Evolutionary conservation across 306 rosid genomes (phyloP), one percentile per base, ranked within the genome.

Genomic region (Gleditsia sinensis): DNA sequence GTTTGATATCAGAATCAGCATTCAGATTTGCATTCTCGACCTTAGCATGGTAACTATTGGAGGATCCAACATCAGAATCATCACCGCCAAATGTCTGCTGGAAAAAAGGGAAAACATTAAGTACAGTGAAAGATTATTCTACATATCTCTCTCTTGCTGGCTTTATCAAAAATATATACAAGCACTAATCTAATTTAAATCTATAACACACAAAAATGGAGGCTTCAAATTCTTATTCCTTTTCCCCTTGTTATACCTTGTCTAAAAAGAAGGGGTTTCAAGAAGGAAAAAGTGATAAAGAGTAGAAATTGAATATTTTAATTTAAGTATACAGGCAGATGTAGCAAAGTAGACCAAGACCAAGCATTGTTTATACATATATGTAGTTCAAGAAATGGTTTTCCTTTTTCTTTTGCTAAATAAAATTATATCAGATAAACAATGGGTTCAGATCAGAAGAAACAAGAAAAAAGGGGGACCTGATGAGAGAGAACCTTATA

Each of bases 21-120:
- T 74, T 63, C 60, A 46, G 64, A 78, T 82, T 88, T 69, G 88
- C 75, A 84, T 59, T 87, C 82, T 74, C 87, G 56, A 80, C 87
- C 56, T 83, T 78, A 32, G 77, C 89, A 71, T 80, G 93, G 77
- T 88, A 90, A 74, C 90, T 88, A 68, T 80, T 88, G 19, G 97
- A 85, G 19, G 96, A 87, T 80, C 92, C 98, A 77, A 74, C 96
- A 72, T 90, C 98, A 1, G 89, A 90, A 75, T 88, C 98, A 65
- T 92, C 96, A 75, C 79, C 91, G 40, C 91, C 92, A 81, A 86
- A 84, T 64, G 91, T 83, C 98, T 92, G 86, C 72, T 11, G 49
- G 11, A 13, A 33, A 71, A 50, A 55, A 23, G 59, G 17, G 17
- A 5, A 25, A n/a, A 10, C 28, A 42, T 13, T 74, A 25, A 33